Conservation (phyloP, 805 yeast species). For the Zygotorulaspora sp. region DNA sequence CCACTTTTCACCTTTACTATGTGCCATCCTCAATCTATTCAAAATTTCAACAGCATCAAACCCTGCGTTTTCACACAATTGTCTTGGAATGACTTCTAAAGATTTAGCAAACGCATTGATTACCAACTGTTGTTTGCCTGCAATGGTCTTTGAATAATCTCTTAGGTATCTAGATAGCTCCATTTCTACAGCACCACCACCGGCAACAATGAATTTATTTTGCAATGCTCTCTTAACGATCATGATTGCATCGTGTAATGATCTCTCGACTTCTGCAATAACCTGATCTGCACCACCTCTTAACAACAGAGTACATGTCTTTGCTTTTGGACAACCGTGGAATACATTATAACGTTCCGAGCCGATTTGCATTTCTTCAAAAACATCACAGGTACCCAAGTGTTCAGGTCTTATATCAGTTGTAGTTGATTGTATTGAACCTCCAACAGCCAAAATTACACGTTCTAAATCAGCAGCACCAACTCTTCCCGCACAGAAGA, state of each 20-base stretch:
- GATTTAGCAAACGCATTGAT: slow-evolving; percentile 92
- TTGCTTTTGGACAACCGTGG: slow-evolving; percentile 86
- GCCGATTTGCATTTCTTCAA: slow-evolving; percentile 95
- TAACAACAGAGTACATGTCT: slow-evolving; percentile 86
- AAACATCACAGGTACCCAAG: slow-evolving; percentile 76
- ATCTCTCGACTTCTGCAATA: slow-evolving; percentile 95
- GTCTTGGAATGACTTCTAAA: slow-evolving; percentile 93
- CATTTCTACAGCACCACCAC: slow-evolving; percentile 99
- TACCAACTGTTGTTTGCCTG: slow-evolving; percentile 93
- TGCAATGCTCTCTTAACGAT: slow-evolving; percentile 92
- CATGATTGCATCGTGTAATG: slow-evolving; percentile 97
- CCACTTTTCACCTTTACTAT: slow-evolving; percentile 89
- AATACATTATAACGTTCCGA: slow-evolving; percentile 91
- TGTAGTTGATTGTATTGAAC: slow-evolving; percentile 73
- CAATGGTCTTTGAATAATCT: slow-evolving; percentile 78
- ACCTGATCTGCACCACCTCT: slow-evolving; percentile 99
- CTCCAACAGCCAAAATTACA: slow-evolving; percentile 92
- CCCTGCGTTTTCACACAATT: slow-evolving; percentile 98
- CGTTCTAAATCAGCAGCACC: slow-evolving; percentile 85
- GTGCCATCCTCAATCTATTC: slow-evolving; percentile 86
- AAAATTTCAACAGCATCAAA: slow-evolving; percentile 94
- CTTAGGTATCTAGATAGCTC: slow-evolving; percentile 85
- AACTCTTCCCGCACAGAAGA: slow-evolving; percentile 97
- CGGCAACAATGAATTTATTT: slow-evolving; percentile 86
- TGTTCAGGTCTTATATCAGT: slow-evolving; percentile 64